phyloP scores from a whole-genome alignment of 306 rosid genomes.

The Casuarina equisetifolia region DNA sequence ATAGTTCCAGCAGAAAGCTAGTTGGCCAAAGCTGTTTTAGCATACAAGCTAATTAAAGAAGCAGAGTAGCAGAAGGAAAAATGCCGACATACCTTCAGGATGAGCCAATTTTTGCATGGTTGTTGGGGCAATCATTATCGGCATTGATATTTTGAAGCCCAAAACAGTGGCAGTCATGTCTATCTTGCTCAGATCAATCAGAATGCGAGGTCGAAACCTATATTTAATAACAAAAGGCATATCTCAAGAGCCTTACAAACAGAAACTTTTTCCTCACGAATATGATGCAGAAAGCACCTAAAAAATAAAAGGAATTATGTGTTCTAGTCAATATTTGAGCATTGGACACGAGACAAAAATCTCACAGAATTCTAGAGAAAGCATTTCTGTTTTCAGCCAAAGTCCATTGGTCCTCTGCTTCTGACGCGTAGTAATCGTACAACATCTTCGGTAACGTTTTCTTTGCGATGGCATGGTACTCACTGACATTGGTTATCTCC shows the following conservation, averaged over 20 bases:
- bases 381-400: slow-evolving; percentile 72
- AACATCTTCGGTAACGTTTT: slow-evolving; percentile 69
- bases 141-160: slow-evolving; percentile 98
- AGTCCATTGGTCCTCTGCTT: slow-evolving; percentile 81
- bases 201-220: slow-evolving; percentile 97
- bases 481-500: slow-evolving; percentile 68
- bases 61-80: slow-evolving; percentile 24
- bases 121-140: slow-evolving; percentile 97
- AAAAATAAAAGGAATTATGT: not conserved
- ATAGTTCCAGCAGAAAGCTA: not conserved
- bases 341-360: slow-evolving; percentile 4
- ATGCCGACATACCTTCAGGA: slow-evolving; percentile 67
- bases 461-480: slow-evolving; percentile 71
- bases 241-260: slow-evolving; percentile 18
- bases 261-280: not conserved
- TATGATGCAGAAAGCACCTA: not conserved
- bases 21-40: not conserved
- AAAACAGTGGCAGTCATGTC: slow-evolving; percentile 82
- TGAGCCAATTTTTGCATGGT: slow-evolving; percentile 99
- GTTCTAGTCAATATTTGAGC: not conserved
- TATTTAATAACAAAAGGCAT: slow-evolving; percentile 15
- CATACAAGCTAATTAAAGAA: not conserved
- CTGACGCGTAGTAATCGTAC: slow-evolving; percentile 75
- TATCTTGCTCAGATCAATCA: slow-evolving; percentile 91
- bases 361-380: slow-evolving; percentile 64